Evolutionary conservation across 2,329 filamentous ascomycete genomes (phyloP).

Genomic region (Aspergillus bombycis): DNA sequence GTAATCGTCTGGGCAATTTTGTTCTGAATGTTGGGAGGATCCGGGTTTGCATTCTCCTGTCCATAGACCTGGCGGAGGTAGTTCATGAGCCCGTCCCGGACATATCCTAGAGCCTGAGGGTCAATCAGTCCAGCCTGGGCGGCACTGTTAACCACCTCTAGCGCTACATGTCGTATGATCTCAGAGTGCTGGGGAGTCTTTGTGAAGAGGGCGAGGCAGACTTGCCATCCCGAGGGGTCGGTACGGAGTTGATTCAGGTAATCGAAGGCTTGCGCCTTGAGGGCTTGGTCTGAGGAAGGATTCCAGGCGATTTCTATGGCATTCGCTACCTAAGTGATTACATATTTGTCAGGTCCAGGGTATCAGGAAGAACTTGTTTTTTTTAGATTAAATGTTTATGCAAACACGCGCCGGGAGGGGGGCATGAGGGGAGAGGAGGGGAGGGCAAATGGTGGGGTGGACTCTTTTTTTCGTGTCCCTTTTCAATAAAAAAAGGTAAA

Average conservation of each 20-base stretch:
- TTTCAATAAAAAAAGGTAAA: conserved; percentile 9
- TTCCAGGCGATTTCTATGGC: conserved; percentile 94
- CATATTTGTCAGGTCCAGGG: conserved; percentile 21
- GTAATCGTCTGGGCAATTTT: conserved; percentile 96
- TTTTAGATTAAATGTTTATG: conserved; percentile 1
- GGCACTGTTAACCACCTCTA: conserved; percentile 92
- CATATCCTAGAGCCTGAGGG: conserved; percentile 68
- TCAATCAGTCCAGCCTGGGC: conserved; percentile 80
- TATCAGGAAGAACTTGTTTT: not conserved
- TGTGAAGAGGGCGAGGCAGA: conserved; percentile 83
- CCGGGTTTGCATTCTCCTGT: conserved; percentile 59
- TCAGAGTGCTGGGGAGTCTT: conserved; percentile 75
- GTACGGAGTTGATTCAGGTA: conserved; percentile 71
- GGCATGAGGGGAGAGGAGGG: conserved; percentile 22
- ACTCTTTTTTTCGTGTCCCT: conserved; percentile 13
- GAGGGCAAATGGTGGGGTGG: conserved; percentile 20
- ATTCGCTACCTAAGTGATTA: conserved; percentile 72
- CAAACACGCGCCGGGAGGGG: conserved; percentile 20
- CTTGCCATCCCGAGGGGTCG: conserved; percentile 86
- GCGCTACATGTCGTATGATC: conserved; percentile 81
- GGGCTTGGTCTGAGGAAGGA: conserved; percentile 71
- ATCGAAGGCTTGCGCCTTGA: conserved; percentile 74
- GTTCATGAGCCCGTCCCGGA: conserved; percentile 79
- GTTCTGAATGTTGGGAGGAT: conserved; percentile 83
- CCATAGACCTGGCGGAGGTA: conserved; percentile 80